phyloP scores from a whole-genome alignment of 495 filamentous ascomycete genomes.

The Penicillium dipodomyicola region DNA sequence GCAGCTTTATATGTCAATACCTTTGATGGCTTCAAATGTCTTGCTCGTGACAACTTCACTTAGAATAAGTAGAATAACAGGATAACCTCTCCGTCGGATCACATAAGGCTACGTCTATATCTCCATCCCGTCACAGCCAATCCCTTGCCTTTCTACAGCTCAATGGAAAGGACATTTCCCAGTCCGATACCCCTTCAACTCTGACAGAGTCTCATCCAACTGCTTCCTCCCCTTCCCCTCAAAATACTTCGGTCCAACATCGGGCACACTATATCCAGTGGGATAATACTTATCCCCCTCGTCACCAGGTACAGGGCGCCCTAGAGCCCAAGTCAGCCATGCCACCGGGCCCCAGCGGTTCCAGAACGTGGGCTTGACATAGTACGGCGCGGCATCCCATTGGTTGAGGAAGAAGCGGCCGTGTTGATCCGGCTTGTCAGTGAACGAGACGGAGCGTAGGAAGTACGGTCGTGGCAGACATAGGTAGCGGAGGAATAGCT shows the following conservation, averaged over 20 bases:
- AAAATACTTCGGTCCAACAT: constrained; percentile 58
- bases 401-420: constrained; percentile 47
- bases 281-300: constrained; percentile 56
- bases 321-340: constrained; percentile 52
- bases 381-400: constrained; percentile 58
- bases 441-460: constrained; percentile 39
- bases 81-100: background rate
- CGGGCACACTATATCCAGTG: constrained; percentile 53
- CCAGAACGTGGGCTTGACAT: constrained; percentile 60
- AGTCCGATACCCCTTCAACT: constrained; percentile 41
- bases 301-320: constrained; percentile 59
- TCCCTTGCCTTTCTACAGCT: background rate
- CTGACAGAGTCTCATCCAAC: constrained; percentile 41
- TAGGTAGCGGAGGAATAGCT: constrained; percentile 54
- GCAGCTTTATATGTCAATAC: background rate
- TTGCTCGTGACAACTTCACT: background rate
- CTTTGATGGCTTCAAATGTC: background rate
- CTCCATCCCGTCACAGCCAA: background rate
- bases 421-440: constrained; percentile 45
- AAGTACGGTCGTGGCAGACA: constrained; percentile 52
- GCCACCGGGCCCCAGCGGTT: constrained; percentile 58
- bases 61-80: background rate
- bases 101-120: background rate
- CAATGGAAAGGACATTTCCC: constrained; percentile 56
- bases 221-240: constrained; percentile 51